Conservation (phyloP, 352 stramenopile genomes). For the Pythium dissotocum region DNA sequence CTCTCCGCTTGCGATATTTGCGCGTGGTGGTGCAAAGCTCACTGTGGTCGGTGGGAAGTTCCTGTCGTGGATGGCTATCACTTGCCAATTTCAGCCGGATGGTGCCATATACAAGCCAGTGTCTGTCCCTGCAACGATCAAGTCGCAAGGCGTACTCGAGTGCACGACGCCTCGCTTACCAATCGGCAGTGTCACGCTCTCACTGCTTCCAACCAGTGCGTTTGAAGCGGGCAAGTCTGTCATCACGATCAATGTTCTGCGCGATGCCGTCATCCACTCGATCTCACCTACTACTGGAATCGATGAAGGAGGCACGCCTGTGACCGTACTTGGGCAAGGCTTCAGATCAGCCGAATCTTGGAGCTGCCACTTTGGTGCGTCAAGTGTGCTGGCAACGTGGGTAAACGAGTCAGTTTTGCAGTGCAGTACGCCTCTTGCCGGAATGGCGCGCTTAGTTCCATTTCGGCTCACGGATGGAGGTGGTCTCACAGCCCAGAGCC, state of each 20-base stretch:
- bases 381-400: conserved; percentile 8
- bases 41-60: conserved; percentile 9
- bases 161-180: conserved; percentile 22
- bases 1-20: background rate
- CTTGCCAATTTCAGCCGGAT: conserved; percentile 16
- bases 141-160: conserved; percentile 1
- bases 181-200: conserved; percentile 5
- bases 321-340: conserved; percentile 21
- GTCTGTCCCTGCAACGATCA: background rate
- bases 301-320: conserved; percentile 11
- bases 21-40: conserved; percentile 4
- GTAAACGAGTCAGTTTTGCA: conserved; percentile 21
- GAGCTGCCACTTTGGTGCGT: conserved; percentile 33
- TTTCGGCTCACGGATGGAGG: conserved; percentile 7
- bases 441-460: background rate
- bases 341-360: conserved; percentile 14
- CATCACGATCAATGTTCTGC: conserved; percentile 1
- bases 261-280: conserved; percentile 13
- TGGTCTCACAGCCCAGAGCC: background rate
- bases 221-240: background rate
- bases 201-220: background rate
- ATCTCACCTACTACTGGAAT: conserved; percentile 20
- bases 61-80: conserved; percentile 25
- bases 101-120: background rate
- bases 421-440: conserved; percentile 2